Evolutionary conservation across 1,139 yeast genomes (phyloP).

Genomic region (Candida mesenterica): DNA sequence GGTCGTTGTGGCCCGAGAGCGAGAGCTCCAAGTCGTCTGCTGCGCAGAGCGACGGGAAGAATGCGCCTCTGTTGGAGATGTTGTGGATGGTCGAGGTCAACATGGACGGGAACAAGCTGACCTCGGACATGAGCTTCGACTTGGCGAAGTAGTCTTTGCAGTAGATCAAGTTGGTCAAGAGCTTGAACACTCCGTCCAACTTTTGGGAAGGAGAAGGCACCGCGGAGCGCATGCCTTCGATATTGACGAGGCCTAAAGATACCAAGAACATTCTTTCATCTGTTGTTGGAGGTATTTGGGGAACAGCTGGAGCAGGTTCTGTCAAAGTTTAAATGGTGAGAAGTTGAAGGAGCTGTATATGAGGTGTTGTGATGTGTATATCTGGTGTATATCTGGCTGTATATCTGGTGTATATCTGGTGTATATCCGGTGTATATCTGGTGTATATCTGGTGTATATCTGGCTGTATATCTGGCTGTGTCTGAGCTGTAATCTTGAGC

Average conservation of each 20-base stretch:
- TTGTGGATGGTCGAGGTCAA: constrained; percentile 9
- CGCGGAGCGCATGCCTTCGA: constrained; percentile 3
- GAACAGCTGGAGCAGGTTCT: too few relatives aligned
- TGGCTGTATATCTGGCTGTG: too few relatives aligned
- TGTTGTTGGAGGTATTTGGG: neutral
- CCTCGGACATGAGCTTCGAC: constrained; percentile 3
- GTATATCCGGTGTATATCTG: too few relatives aligned
- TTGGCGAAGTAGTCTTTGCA: constrained; percentile 7
- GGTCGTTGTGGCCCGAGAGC: constrained; percentile 15
- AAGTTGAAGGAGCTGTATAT: too few relatives aligned
- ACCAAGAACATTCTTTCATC: constrained; percentile 10
- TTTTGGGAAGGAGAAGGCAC: too few relatives aligned
- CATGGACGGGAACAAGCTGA: constrained; percentile 11
- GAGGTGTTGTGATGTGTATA: too few relatives aligned
- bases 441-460: too few relatives aligned
- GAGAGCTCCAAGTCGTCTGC: constrained; percentile 18
- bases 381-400: too few relatives aligned
- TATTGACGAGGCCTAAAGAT: constrained; percentile 11
- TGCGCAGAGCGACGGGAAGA: constrained; percentile 16
- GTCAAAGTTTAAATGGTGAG: too few relatives aligned
- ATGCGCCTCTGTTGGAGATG: constrained; percentile 10
- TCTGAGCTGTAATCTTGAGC: too few relatives aligned
- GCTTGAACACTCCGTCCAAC: constrained; percentile 14
- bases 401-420: too few relatives aligned
- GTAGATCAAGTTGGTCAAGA: constrained; percentile 16